phyloP scores from a whole-genome alignment of 179 eudicot species.

The Silene vulgaris region DNA sequence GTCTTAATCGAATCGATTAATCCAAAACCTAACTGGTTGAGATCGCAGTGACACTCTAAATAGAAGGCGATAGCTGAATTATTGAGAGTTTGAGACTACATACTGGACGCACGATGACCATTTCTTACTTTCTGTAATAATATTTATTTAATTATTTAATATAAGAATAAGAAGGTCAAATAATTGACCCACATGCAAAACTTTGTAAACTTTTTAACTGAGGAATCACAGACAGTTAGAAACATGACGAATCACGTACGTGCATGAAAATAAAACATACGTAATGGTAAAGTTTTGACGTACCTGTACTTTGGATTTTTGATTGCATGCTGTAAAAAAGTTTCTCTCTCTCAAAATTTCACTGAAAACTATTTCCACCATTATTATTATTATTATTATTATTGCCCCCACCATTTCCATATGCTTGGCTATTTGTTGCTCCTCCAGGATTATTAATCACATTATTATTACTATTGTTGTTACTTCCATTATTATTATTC shows the following conservation, averaged over 20 bases:
- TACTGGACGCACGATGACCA: background rate
- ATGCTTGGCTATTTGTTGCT: slow-evolving; percentile 25
- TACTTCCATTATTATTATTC: background rate
- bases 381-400: background rate
- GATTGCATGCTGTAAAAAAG: slow-evolving; percentile 23
- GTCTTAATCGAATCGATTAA: too few species aligned
- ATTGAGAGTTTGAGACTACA: background rate
- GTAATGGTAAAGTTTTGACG: slow-evolving; percentile 14
- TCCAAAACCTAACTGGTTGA: background rate
- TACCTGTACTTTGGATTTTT: slow-evolving; percentile 32
- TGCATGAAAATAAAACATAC: background rate
- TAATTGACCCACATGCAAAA: slow-evolving; percentile 22
- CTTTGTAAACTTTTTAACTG: background rate
- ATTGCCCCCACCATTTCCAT: slow-evolving; percentile 25
- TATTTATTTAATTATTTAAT: too few species aligned
- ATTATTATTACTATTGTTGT: slow-evolving; percentile 4
- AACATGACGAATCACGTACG: slow-evolving; percentile 19
- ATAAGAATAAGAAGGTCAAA: too few species aligned
- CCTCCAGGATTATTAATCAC: slow-evolving; percentile 7
- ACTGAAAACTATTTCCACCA: slow-evolving; percentile 31
- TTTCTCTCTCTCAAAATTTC: slow-evolving; percentile 14
- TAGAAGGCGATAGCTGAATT: background rate
- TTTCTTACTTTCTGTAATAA: background rate
- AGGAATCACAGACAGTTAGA: slow-evolving; percentile 12
- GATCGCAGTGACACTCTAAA: too few species aligned